Evolutionary conservation across 2,329 filamentous ascomycete genomes (phyloP).

Genomic region (Aspergillus thermomutatus): DNA sequence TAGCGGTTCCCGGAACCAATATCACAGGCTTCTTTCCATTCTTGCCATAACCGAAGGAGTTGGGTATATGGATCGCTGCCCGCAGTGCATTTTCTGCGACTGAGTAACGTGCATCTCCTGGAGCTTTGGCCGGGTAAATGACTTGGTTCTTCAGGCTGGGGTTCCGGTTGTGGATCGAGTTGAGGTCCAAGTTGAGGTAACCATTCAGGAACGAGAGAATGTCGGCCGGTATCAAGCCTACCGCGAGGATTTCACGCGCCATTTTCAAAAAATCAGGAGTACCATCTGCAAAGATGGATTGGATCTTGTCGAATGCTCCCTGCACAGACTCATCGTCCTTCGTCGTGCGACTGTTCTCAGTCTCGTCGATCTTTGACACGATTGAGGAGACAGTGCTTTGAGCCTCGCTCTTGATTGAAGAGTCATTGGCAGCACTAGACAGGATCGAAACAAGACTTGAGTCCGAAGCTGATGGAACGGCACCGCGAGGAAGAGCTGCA

Average conservation of each 20-base stretch:
- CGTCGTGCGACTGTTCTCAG: neutral
- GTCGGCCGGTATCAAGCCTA: constrained; percentile 14
- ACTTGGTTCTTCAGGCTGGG: neutral
- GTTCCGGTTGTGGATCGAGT: constrained; percentile 16
- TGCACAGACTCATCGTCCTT: neutral
- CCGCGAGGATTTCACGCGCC: constrained; percentile 4
- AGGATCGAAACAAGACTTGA: constrained; percentile 2
- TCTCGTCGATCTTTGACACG: neutral
- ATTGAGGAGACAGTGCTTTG: neutral
- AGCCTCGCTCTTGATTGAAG: neutral
- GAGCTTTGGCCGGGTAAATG: constrained; percentile 18
- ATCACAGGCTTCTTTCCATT: constrained; percentile 45
- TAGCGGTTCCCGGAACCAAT: constrained; percentile 53
- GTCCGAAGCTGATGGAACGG: neutral
- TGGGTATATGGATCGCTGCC: constrained; percentile 52
- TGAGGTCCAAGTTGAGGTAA: constrained; percentile 12
- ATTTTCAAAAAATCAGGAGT: neutral
- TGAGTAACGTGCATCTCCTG: constrained; percentile 48
- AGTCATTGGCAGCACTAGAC: neutral
- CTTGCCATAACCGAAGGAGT: constrained; percentile 46
- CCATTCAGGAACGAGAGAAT: constrained; percentile 13
- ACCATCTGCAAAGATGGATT: constrained; percentile 3
- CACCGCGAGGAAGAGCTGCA: neutral
- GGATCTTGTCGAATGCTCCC: neutral
- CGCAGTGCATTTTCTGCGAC: constrained; percentile 47